Conservation (phyloP, 2,329 filamentous ascomycete species). For the Penicillium sp. region DNA sequence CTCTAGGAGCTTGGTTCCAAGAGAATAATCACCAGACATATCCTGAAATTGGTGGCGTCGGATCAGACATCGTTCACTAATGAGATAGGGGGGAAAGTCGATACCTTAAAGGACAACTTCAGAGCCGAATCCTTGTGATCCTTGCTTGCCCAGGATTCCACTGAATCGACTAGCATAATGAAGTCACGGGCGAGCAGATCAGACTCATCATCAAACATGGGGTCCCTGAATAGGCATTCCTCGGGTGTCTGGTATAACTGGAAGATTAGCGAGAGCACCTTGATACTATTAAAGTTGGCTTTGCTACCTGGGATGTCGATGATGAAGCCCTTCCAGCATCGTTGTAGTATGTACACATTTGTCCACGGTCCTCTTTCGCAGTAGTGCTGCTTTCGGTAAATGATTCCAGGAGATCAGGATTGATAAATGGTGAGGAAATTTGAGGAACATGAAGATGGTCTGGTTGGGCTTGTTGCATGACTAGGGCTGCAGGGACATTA, state of each 20-base stretch:
- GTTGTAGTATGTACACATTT: conserved; percentile 12
- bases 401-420: conserved; percentile 8
- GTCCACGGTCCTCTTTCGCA: conserved; percentile 1
- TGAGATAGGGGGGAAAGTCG: not conserved
- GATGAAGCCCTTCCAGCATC: not conserved
- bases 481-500: conserved; percentile 11
- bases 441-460: conserved; percentile 13
- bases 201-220: conserved; percentile 12
- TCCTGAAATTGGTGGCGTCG: conserved; percentile 12
- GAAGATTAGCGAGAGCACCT: not conserved
- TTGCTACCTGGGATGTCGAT: conserved; percentile 8
- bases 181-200: conserved; percentile 12
- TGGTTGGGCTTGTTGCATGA: conserved; percentile 10
- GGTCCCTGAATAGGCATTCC: conserved; percentile 18
- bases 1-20: conserved; percentile 40
- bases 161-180: conserved; percentile 32
- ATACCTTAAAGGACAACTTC: conserved; percentile 31
- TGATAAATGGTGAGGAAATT: conserved; percentile 11
- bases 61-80: not conserved
- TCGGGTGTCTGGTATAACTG: conserved; percentile 8
- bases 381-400: not conserved
- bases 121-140: conserved; percentile 17
- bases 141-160: conserved; percentile 26
- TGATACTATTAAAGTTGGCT: not conserved
- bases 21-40: conserved; percentile 3